Base-by-base conservation (phyloP, 179 eudicot species). In the Camellia oleifera region DNA sequence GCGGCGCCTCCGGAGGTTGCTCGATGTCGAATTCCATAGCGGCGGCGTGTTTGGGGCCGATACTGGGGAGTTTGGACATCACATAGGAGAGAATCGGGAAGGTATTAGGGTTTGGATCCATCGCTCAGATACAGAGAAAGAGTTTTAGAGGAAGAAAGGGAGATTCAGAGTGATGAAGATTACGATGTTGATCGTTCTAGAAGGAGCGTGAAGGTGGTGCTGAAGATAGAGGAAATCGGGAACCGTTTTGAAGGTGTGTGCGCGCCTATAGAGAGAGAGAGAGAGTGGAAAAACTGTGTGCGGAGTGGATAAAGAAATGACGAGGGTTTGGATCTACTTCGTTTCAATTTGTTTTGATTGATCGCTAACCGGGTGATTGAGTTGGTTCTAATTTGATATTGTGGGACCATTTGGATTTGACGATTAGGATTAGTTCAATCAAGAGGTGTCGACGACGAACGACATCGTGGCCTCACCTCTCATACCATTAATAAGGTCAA, bases 61-160 rank as follows among this genome's bases (percentile, higher is more conserved):
- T 57, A 13, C 88, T 76, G 48, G 95, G 94, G 70, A 95, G 80
- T 5, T 88, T 92, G 20, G 87, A 46, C 86, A 93, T 84, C 53
- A 92, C 90, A 87, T 91, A 90, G 69, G 92, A 87, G 66, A 95
- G 89, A 45, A 92, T 78, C 2, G 94, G 97, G 85, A 83, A 91
- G 62, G 81, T 80, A 3, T 72, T 89, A 12, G 92, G 92, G 57
- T 84, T 88, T 54, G 92, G 94, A 84, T 93, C 96, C 97, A 93
- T 93, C 44, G 52, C 20, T 7, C 65, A 9, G 23, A 45, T 7
- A 53, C 2, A 15, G 17, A 0, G 20, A 77, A 3, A 13, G 74
- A 66, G n/a, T 23, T 9, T 60, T n/a, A 60, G 53, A 62, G 57
- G 15, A 70, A 76, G 15, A 63, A 4, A 15, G 26, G 12, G 11